Conservation (phyloP, 116 monocot genomes). For the Trichopus zeylanicus region DNA sequence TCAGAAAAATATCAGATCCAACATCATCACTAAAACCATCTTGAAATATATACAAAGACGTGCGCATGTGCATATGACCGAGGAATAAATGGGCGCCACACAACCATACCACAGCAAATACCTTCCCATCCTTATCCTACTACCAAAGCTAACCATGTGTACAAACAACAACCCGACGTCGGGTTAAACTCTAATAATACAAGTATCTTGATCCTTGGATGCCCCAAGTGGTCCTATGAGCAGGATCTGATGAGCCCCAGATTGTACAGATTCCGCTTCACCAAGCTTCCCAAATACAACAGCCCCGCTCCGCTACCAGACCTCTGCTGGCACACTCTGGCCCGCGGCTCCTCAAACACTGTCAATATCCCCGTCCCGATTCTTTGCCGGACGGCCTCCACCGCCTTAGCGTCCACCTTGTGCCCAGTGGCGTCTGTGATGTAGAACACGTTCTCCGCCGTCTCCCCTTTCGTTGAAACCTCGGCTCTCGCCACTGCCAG, state of each 20-base stretch:
- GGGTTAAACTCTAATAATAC: no score
- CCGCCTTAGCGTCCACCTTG: conserved; percentile 14
- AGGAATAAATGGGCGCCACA: no score
- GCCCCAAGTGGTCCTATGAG: conserved; percentile 12
- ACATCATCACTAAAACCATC: no score
- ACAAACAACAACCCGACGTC: no score
- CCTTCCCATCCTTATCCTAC: no score
- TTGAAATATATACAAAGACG: no score
- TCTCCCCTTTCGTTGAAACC: conserved; percentile 30
- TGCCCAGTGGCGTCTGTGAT: conserved; percentile 38
- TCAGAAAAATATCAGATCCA: no score
- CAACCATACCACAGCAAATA: no score
- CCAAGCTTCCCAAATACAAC: conserved; percentile 34
- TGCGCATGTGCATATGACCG: no score
- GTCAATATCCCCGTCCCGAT: conserved; percentile 23
- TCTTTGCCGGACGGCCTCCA: conserved; percentile 29
- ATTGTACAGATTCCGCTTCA: conserved; percentile 49
- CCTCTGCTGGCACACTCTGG: background rate
- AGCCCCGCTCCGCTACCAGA: conserved; percentile 18
- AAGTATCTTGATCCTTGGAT: no score
- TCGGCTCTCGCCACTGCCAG: conserved; percentile 40
- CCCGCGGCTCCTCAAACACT: conserved; percentile 16
- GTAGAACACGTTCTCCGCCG: conserved; percentile 36
- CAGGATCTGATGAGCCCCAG: conserved; percentile 53
- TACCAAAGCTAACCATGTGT: no score